Percentiles rank a stretch among this genome's conserved stretches.
phyloP scores from a whole-genome alignment of 2,329 filamentous ascomycete genomes.

The Lachnellula arida region DNA sequence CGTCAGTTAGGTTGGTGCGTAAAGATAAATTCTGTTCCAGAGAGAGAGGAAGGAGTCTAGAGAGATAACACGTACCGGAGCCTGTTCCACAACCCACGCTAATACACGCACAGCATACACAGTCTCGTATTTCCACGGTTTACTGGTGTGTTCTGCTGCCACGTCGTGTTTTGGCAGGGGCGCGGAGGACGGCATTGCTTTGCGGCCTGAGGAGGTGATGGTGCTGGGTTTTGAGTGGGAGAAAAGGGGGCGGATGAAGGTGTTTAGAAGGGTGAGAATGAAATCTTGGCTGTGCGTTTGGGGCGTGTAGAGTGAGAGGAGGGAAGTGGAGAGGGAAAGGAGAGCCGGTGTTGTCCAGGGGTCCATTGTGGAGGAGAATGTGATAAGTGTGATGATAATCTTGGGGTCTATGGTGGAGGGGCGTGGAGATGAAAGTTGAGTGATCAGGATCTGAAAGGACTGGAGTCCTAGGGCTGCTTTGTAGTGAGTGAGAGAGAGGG shows the following conservation, averaged over 20 bases:
- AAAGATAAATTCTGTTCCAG: too few relatives aligned
- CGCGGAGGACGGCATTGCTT: slow-evolving; percentile 42
- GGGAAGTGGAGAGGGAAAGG: slow-evolving; percentile 26
- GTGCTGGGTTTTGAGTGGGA: slow-evolving; percentile 47
- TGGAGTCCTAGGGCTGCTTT: slow-evolving; percentile 17
- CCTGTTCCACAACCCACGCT: slow-evolving; percentile 52
- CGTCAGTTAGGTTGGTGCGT: not conserved
- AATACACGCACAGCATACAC: slow-evolving; percentile 52
- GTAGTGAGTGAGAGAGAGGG: slow-evolving; percentile 10
- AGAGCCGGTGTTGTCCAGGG: slow-evolving; percentile 38
- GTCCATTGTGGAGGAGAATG: slow-evolving; percentile 31
- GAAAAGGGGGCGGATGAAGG: slow-evolving; percentile 65
- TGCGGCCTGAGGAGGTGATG: slow-evolving; percentile 54
- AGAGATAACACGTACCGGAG: slow-evolving; percentile 41
- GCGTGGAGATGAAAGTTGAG: not conserved
- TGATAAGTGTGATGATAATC: slow-evolving; percentile 32
- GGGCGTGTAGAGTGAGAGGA: slow-evolving; percentile 30
- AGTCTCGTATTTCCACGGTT: slow-evolving; percentile 58
- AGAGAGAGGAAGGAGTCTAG: too few relatives aligned
- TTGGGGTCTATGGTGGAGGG: not conserved
- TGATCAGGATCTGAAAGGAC: slow-evolving; percentile 8
- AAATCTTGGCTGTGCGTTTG: slow-evolving; percentile 32
- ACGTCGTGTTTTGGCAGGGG: slow-evolving; percentile 35
- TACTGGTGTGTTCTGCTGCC: slow-evolving; percentile 37
- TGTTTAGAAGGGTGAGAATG: slow-evolving; percentile 52